Evolutionary conservation across 352 stramenopile genomes (phyloP), one percentile per base, ranked within the genome.

Genomic region (Phytophthora idaei): DNA sequence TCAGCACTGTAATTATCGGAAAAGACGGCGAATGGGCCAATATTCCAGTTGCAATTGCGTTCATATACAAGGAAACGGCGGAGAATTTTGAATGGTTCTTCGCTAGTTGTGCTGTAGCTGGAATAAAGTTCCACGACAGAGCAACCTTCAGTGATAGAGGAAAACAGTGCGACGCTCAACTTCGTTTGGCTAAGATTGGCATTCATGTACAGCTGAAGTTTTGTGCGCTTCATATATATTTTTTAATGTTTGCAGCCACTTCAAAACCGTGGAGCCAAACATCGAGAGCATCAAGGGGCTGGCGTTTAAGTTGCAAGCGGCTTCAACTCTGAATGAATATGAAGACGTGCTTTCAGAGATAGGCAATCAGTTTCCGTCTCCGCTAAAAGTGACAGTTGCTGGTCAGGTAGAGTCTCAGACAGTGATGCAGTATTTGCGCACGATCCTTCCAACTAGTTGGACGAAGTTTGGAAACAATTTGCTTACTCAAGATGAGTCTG

Each of bases 61-160:
- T 51, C 12, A 39, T 12, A 21, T 0, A 21, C 21, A 21, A 21
- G 21, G 21, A 21, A 21, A 21, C 21, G 21, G 21, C 21, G 21
- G 59, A 67, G 1, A 67, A 61, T 21, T 67, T 67, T 14, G 59
- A 58, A 27, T 67, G 59, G 42, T 49, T 67, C 8, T 61, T 67
- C 14, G 41, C 50, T 4, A 67, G 45, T 37, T 67, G 59, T 15
- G 14, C 49, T 21, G 50, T 14, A 8, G 59, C 41, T 5, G 29
- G 59, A 0, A 61, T 67, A 8, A 50, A 55, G 9, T 6, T 67
- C 1, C 15, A 45, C 21, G 50, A 61, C 11, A 5, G 31, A 34
- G 7, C 50, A 5, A 1, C 34, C n/a, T 67, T 67, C 9, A 45
- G 41, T 0, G 60, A 67, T 14, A 39, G 42, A 45, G 60, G 60